Base-by-base conservation (phyloP, 768 basidiomycete species). In the Tricholoma matsutake region DNA sequence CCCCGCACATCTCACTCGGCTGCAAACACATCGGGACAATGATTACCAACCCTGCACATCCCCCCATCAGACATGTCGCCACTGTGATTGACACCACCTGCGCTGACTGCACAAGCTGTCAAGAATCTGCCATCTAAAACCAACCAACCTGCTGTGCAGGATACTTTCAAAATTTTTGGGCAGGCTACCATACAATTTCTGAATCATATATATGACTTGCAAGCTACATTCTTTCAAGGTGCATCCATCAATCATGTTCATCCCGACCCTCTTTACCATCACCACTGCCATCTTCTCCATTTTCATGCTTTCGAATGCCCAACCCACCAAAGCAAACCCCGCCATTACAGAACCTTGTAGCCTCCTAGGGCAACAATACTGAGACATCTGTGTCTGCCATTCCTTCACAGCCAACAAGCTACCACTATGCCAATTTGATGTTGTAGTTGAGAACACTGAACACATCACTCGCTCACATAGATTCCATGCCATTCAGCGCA, bases 301-400 rank as follows among this genome's bases (percentile, higher is more conserved):
- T 72, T 34, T 79, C 73, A 20, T 73, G 63, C 32, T 75, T 75
- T 47, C 76, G 71, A 53, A 63, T 69, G 63, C 81, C 73, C 54
- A 71, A 65, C 45, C 81, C 69, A 66, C 9, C 74, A 65, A 22
- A 66, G 67, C 11, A 70, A 73, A 64, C 68, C 73, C 56, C 68
- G 61, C 58, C 31, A 49, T 43, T 18, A 11, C 58, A 8, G 56
- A 60, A 28, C 68, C 61, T 28, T 61, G 65, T 54, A 70, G 67
- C 56, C 67, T 72, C 32, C 62, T 70, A 7, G 69, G 69, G 11
- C 65, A 61, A 7, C 43, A 61, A 5, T 72, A 68, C 59, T 16
- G 51, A 13, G 29, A 53, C 18, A 29, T 53, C 9, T 29, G 51
- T 32, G 54, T 60, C 57, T 67, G 28, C 58, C 65, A 64, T 18